These are phyloP conservation scores for Ocimum tenuiflorum DNA, from an alignment of 257 asterid genomes.

Conservation along the genomic window DNA sequence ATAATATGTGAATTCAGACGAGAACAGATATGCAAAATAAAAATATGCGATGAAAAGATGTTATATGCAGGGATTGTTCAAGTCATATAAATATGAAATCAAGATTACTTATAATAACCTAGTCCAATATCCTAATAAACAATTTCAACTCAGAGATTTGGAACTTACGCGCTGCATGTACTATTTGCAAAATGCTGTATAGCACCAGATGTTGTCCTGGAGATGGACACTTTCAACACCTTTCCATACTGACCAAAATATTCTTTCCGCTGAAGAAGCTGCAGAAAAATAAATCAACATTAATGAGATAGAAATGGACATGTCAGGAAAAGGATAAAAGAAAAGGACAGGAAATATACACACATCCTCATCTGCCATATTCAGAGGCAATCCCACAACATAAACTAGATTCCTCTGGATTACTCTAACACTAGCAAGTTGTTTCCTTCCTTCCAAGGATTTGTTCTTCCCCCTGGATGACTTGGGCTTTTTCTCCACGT, in stretches of 20 bases:
- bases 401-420: constrained; percentile 91
- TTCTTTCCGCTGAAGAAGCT: constrained; percentile 81
- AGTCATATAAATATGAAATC: background rate
- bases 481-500: constrained; percentile 60
- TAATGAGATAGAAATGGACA: constrained; percentile 8
- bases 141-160: background rate
- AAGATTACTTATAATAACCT: background rate
- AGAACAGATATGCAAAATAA: background rate
- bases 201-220: constrained; percentile 84
- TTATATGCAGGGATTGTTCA: background rate
- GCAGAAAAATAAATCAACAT: constrained; percentile 18
- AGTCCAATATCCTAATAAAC: background rate
- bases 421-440: constrained; percentile 78
- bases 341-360: constrained; percentile 1
- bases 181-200: constrained; percentile 82
- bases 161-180: constrained; percentile 95
- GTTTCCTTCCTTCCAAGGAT: constrained; percentile 80
- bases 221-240: constrained; percentile 84
- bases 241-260: constrained; percentile 90
- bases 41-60: too few relatives aligned
- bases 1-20: background rate
- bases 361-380: constrained; percentile 90
- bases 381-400: constrained; percentile 86
- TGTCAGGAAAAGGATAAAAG: background rate
- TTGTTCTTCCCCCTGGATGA: constrained; percentile 73